Evolutionary conservation across 2,329 filamentous ascomycete species (phyloP).

Genomic region (Aspergillus sp.): DNA sequence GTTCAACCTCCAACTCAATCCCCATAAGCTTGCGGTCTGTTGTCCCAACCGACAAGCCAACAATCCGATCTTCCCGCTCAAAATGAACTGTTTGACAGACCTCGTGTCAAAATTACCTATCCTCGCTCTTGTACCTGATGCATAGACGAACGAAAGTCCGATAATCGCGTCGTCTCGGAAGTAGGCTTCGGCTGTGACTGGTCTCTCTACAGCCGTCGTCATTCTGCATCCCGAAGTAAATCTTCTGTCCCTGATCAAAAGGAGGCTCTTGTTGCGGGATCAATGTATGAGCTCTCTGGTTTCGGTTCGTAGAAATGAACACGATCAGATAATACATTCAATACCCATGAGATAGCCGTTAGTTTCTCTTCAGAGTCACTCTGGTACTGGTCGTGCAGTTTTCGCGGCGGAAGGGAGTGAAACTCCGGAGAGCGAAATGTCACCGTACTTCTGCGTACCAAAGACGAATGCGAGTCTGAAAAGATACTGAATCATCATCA

Average conservation of each 20-base stretch:
- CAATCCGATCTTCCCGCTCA: neutral
- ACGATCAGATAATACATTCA: slow-evolving; percentile 1
- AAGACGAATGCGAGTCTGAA: slow-evolving; percentile 1
- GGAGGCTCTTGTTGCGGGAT: slow-evolving; percentile 1
- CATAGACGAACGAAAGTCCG: slow-evolving; percentile 3
- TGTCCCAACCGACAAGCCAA: slow-evolving; percentile 1
- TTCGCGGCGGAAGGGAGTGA: neutral
- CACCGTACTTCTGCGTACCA: slow-evolving; percentile 9
- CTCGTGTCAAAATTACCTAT: slow-evolving; percentile 1
- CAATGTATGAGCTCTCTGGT: neutral
- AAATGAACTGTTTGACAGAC: slow-evolving; percentile 1
- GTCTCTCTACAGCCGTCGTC: slow-evolving; percentile 1
- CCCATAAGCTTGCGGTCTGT: neutral
- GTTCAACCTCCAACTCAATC: slow-evolving; percentile 4
- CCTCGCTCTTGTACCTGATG: neutral
- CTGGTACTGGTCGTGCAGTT: slow-evolving; percentile 1
- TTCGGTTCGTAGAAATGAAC: slow-evolving; percentile 1
- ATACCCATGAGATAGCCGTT: slow-evolving; percentile 8
- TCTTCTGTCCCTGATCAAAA: slow-evolving; percentile 7
- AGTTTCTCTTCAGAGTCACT: neutral
- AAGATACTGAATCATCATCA: neutral
- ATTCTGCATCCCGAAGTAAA: slow-evolving; percentile 4
- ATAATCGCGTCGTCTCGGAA: neutral
- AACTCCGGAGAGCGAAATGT: slow-evolving; percentile 1
- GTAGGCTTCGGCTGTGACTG: slow-evolving; percentile 2